Percentiles rank a stretch among this genome's conserved stretches.
Conservation (phyloP, 2,329 filamentous ascomycete species). For the Aspergillus latus region DNA sequence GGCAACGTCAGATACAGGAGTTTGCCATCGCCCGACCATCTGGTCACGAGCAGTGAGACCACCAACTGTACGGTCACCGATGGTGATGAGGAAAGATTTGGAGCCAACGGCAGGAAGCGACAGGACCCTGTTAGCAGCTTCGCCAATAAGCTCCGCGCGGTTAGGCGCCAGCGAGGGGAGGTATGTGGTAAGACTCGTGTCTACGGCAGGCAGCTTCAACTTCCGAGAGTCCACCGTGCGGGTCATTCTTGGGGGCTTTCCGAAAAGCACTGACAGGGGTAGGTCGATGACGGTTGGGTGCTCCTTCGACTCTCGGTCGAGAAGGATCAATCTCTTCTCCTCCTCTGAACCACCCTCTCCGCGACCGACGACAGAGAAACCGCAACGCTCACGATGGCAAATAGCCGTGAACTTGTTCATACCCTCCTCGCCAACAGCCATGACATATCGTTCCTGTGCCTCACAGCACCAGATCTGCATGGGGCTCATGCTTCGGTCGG, state of each 20-base stretch:
- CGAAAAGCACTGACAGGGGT: slow-evolving; percentile 85
- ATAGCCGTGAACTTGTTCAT: slow-evolving; percentile 73
- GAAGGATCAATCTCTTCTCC: slow-evolving; percentile 72
- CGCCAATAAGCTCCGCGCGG: slow-evolving; percentile 51
- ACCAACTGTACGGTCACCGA: slow-evolving; percentile 87
- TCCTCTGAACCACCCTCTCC: slow-evolving; percentile 66
- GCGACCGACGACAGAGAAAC: slow-evolving; percentile 85
- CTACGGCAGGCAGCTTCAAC: slow-evolving; percentile 67
- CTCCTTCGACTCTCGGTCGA: slow-evolving; percentile 73
- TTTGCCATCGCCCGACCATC: slow-evolving; percentile 96
- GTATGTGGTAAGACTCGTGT: slow-evolving; percentile 69
- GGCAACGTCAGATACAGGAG: slow-evolving; percentile 88
- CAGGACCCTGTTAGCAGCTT: slow-evolving; percentile 79
- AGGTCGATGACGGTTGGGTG: slow-evolving; percentile 81
- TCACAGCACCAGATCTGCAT: slow-evolving; percentile 98
- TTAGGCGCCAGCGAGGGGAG: slow-evolving; percentile 56
- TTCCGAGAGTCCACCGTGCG: slow-evolving; percentile 70
- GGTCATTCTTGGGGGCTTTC: slow-evolving; percentile 79
- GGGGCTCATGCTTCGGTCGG: slow-evolving; percentile 88
- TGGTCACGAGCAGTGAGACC: slow-evolving; percentile 87
- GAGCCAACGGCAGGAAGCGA: slow-evolving; percentile 88
- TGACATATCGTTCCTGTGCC: slow-evolving; percentile 92
- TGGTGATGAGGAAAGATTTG: slow-evolving; percentile 96
- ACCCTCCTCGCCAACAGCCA: slow-evolving; percentile 77
- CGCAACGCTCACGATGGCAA: slow-evolving; percentile 78